phyloP scores from a whole-genome alignment of 495 filamentous ascomycete species.

The Cercophora newfieldiana region DNA sequence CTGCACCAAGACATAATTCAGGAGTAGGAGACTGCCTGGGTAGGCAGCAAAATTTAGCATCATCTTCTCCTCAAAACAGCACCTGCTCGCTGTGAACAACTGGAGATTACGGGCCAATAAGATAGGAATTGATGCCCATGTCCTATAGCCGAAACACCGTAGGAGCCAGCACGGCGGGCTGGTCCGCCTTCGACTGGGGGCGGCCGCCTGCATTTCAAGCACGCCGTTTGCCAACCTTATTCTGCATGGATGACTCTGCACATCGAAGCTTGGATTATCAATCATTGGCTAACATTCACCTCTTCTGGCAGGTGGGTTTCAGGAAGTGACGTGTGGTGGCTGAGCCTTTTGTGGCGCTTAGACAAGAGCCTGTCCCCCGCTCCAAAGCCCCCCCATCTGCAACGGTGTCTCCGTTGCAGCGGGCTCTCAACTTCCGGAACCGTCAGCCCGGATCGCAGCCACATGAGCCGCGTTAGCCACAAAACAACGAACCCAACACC shows the following conservation, averaged over 20 bases:
- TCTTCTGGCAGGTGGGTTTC: not conserved
- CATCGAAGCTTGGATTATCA: not conserved
- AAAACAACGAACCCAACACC: not conserved
- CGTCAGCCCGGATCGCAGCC: not conserved
- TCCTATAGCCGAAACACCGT: not conserved
- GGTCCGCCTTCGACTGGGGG: conserved; percentile 6
- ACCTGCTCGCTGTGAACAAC: not conserved
- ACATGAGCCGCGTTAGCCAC: not conserved
- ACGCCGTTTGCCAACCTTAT: not conserved
- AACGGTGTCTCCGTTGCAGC: conserved; percentile 4
- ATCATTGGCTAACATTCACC: not conserved
- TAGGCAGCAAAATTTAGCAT: not conserved
- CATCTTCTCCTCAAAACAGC: not conserved
- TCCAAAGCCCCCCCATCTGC: too few relatives aligned
- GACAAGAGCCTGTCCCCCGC: not conserved
- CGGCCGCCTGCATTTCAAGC: not conserved
- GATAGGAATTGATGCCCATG: conserved; percentile 21
- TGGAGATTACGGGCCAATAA: not conserved
- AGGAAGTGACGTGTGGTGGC: not conserved
- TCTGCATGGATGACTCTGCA: not conserved
- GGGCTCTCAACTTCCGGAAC: not conserved
- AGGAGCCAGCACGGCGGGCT: not conserved
- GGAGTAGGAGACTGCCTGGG: too few relatives aligned
- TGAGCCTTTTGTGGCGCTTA: not conserved
- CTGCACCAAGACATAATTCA: too few relatives aligned